Base-by-base conservation (phyloP, 78 protist species). In the Emiliania huxleyi region DNA sequence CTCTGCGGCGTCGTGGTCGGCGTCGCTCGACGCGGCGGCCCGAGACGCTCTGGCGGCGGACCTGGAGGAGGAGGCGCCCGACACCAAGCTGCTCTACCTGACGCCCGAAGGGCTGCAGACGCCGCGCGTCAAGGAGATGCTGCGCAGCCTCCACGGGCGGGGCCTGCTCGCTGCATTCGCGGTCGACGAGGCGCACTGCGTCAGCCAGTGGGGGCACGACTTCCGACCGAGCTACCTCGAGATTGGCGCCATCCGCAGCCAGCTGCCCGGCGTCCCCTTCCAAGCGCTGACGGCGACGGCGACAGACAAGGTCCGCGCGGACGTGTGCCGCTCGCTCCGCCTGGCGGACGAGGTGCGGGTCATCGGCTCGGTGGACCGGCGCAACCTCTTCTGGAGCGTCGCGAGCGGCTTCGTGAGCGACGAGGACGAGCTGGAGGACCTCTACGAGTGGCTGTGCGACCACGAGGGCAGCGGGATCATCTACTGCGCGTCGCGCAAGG, bases 121-220 rank as follows among this genome's bases (percentile, higher is more conserved):
- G 69, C 22, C 55, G 35, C 11, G 8, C 49, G 29, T 91, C 52
- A 4, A 1, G 43, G 43, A 42, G 19, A 8, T 45, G n/a, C 52
- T 93, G 38, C 44, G 0, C 29, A 0, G 22, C 18, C 55, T 93
- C n/a, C 45, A 91, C 92, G 33, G 5, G 77, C 92, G 91, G 69
- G 21, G 42, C 3, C 46, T n/a, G 69, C 69, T 91, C 42, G 3
- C 1, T 23, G 21, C 81, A n/a, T 79, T 96, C 3, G 98, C 96
- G 38, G 92, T 98, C 46, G 99, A 98, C 94, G 99, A 98, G 92
- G 99, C 99, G 2, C 99, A 99, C 95, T 99, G 99, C 91, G 94
- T 98, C 43, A 73, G 95, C 29, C 96, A 97, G 81, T 99, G 99
- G 99, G 99, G 99, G 22, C 98, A 97, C 93, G 99, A 98, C 79